Base-by-base conservation (phyloP, 1,284 basidiomycete species). In the Golubevia sp. region DNA sequence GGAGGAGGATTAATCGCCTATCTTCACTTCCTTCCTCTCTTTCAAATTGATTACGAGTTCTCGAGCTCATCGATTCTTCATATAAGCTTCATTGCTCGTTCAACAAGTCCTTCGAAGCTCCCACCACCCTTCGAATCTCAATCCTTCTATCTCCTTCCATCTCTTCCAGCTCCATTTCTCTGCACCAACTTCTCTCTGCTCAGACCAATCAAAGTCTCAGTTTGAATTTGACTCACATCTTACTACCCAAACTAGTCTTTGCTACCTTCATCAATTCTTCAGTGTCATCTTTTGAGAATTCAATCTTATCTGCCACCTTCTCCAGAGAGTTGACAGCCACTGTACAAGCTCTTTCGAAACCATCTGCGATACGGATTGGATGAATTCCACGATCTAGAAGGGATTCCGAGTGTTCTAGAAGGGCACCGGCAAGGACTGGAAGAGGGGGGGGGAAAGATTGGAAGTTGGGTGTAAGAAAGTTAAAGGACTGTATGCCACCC, bases 321-420 rank as follows among this genome's bases (percentile, higher is more conserved):
- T 82, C 79, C 49, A 82, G 67, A 25, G 70, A 71, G 13, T 58
- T 61, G 18, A 82, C 79, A 23, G 79, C 78, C 27, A 82, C 66
- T 30, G 71, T 68, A 63, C 79, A 82, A 1, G 79, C 79, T 3
- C 78, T 69, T 55, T 82, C 79, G 51, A 74, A 82, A 24, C 79
- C 79, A 49, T 81, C 79, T 5, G 79, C 78, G 49, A 82, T 82
- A 21, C 79, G 76, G 55, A 82, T 82, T 1, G 79, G 79, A 64
- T 82, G 79, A 59, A 82, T 82, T 25, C 79, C 79, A 13, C 78
- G 71, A 64, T 82, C 79, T 49, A 82, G 62, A 20, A 82, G 67
- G 18, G 73, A 61, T 58, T 82, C 79, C 23, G 75, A 69, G 57
- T 82, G 79, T 57, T 82, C 79, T 51, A 82, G 61, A 38, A 82